phyloP scores from a whole-genome alignment of 805 yeast genomes.

The Tetrapisispora namnaoensis region DNA sequence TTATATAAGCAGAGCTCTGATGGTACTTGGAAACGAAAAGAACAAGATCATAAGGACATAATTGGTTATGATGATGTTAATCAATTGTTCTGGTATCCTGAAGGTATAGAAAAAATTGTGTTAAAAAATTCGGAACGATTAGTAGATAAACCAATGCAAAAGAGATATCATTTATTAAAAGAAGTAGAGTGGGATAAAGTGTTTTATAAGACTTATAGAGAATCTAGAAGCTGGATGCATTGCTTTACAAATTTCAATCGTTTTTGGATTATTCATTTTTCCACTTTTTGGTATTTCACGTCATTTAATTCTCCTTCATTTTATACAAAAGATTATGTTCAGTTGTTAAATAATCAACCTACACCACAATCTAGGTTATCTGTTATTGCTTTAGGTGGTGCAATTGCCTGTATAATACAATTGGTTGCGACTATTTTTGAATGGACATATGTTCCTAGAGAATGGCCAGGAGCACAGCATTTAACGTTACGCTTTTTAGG shows the following conservation, averaged over 20 bases:
- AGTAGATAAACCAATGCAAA: conserved; percentile 43
- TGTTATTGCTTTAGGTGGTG: conserved; percentile 58
- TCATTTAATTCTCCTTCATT: conserved; percentile 57
- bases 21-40: conserved; percentile 51
- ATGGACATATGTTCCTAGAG: conserved; percentile 53
- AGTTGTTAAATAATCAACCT: conserved; percentile 50
- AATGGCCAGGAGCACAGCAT: conserved; percentile 64
- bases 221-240: conserved; percentile 70
- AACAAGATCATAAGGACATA: conserved; percentile 57
- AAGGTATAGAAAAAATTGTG: conserved; percentile 51
- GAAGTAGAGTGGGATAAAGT: conserved; percentile 57
- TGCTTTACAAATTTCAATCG: conserved; percentile 63
- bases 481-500: conserved; percentile 39
- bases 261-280: conserved; percentile 67
- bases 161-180: conserved; percentile 46
- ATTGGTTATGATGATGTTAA: conserved; percentile 89
- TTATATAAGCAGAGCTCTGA: conserved; percentile 40
- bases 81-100: conserved; percentile 75
- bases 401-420: conserved; percentile 47
- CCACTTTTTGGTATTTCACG: conserved; percentile 71
- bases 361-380: conserved; percentile 44
- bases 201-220: conserved; percentile 66
- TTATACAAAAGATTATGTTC: conserved; percentile 50
- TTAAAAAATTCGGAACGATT: conserved; percentile 37
- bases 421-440: conserved; percentile 50